A percentile compares a stretch with the other conserved stretches of the same genome.
Evolutionary conservation across 1,139 yeast species (phyloP).

Genomic region (Pneumocystis sp.): DNA sequence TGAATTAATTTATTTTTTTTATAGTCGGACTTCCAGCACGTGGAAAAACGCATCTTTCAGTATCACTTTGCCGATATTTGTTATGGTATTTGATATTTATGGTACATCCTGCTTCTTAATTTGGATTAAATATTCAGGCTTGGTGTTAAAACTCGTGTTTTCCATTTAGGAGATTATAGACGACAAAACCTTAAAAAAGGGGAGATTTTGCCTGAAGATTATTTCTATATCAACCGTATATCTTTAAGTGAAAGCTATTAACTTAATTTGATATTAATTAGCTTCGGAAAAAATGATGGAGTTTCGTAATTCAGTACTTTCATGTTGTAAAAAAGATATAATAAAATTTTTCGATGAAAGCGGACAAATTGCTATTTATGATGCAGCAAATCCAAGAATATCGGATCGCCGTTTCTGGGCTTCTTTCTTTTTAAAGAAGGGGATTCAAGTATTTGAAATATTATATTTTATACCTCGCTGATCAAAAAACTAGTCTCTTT

Average conservation of each 20-base stretch:
- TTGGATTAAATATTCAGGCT: slow-evolving; percentile 24
- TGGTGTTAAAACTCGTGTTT: slow-evolving; percentile 83
- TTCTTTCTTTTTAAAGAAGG: not conserved
- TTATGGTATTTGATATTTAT: slow-evolving; percentile 36
- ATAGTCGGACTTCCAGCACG: slow-evolving; percentile 92
- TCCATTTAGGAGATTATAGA: slow-evolving; percentile 86
- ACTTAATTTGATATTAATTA: slow-evolving; percentile 1
- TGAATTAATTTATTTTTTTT: not conserved
- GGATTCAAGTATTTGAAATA: not conserved
- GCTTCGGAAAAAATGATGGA: slow-evolving; percentile 40
- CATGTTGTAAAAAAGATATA: slow-evolving; percentile 57
- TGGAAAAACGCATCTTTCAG: slow-evolving; percentile 88
- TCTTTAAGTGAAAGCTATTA: not conserved
- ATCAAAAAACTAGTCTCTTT: slow-evolving; percentile 40
- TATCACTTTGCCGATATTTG: slow-evolving; percentile 74
- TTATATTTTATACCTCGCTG: not conserved
- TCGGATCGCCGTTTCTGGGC: slow-evolving; percentile 13
- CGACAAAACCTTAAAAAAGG: slow-evolving; percentile 35
- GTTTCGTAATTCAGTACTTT: slow-evolving; percentile 45
- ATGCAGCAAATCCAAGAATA: slow-evolving; percentile 78
- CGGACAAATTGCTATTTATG: slow-evolving; percentile 81
- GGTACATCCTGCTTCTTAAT: slow-evolving; percentile 19
- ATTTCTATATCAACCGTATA: slow-evolving; percentile 43
- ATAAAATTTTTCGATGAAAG: slow-evolving; percentile 53
- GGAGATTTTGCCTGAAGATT: slow-evolving; percentile 48